Evolutionary conservation across 441 rosid genomes (phyloP).

Genomic region (Populus tomentosa): DNA sequence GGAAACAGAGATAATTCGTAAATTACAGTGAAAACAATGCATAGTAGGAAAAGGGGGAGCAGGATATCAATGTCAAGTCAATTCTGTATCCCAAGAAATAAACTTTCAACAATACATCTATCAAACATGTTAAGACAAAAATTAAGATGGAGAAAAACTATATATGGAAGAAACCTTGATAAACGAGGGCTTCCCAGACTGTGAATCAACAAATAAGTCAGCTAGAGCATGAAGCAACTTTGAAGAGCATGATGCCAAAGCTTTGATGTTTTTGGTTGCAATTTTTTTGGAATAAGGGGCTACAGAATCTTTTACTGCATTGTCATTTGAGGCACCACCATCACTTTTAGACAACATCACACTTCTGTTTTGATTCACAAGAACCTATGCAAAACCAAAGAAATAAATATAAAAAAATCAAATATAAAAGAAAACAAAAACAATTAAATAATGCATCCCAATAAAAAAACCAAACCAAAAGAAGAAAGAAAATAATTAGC

Average conservation of each 20-base stretch:
- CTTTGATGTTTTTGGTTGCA: constrained; percentile 66
- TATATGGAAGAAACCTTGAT: constrained; percentile 50
- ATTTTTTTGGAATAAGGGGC: constrained; percentile 56
- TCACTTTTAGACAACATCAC: constrained; percentile 30
- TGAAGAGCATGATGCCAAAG: constrained; percentile 58
- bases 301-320: constrained; percentile 27
- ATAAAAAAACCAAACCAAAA: not conserved
- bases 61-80: not conserved
- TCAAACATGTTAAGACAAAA: not conserved
- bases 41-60: not conserved
- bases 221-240: constrained; percentile 71
- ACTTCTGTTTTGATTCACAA: constrained; percentile 73
- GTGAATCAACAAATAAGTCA: constrained; percentile 50
- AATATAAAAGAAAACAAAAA: constrained; percentile 8
- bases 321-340: constrained; percentile 24
- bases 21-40: not conserved
- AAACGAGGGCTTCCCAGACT: constrained; percentile 43
- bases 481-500: not conserved
- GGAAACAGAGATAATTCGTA: not conserved
- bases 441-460: not conserved
- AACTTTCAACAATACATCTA: not conserved
- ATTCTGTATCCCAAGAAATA: not conserved
- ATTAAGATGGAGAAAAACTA: not conserved
- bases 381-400: constrained; percentile 30
- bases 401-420: not conserved